Conservation (phyloP, 2,329 filamentous ascomycete species). For the Microcera coccophila region DNA sequence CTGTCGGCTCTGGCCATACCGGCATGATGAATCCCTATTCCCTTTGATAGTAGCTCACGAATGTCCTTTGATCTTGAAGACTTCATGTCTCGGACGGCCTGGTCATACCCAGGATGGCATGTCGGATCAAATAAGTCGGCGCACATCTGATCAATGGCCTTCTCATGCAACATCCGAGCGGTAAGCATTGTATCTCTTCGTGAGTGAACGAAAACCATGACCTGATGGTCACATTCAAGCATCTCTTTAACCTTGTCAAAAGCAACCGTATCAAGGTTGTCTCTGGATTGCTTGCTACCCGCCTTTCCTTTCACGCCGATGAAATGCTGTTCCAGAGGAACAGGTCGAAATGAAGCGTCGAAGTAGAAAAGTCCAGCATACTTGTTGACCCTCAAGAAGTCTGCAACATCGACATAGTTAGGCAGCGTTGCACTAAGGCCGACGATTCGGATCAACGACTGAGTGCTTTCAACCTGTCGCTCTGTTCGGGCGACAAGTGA, state of each 20-base stretch:
- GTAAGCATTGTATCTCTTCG: constrained; percentile 89
- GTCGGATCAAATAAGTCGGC: constrained; percentile 79
- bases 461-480: constrained; percentile 94
- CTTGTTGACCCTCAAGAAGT: constrained; percentile 94
- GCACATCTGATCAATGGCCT: constrained; percentile 76
- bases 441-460: constrained; percentile 93
- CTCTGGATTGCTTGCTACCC: constrained; percentile 73
- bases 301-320: constrained; percentile 92
- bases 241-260: constrained; percentile 96
- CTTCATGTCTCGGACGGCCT: constrained; percentile 79
- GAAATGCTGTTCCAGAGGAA: constrained; percentile 95
- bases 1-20: constrained; percentile 93
- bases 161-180: constrained; percentile 79
- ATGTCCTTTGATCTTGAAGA: constrained; percentile 81
- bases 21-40: constrained; percentile 91
- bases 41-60: constrained; percentile 82
- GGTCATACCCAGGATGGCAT: constrained; percentile 73
- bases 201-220: constrained; percentile 99
- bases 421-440: constrained; percentile 93
- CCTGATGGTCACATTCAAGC: constrained; percentile 85
- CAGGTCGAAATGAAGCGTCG: constrained; percentile 89
- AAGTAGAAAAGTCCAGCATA: constrained; percentile 95
- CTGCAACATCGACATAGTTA: constrained; percentile 94
- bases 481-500: constrained; percentile 93
- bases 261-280: constrained; percentile 81